Evolutionary conservation across 768 basidiomycete species (phyloP).

Genomic region (Tricholoma sp.): DNA sequence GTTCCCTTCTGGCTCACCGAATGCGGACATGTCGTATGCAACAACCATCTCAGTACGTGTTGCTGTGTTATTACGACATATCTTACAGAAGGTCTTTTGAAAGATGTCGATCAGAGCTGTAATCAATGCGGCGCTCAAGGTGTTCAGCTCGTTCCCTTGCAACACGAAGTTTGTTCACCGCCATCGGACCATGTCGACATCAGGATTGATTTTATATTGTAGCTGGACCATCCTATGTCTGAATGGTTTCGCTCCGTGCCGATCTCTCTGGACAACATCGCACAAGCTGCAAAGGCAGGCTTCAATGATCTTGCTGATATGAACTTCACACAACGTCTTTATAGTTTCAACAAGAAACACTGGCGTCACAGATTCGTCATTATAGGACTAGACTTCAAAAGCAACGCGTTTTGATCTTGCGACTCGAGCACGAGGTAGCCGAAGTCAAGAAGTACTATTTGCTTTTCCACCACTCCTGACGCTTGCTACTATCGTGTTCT

Average conservation of each 20-base stretch:
- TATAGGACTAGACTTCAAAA: slow-evolving; percentile 57
- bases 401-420: slow-evolving; percentile 47
- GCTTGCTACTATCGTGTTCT: not conserved
- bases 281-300: slow-evolving; percentile 62
- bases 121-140: slow-evolving; percentile 57
- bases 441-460: slow-evolving; percentile 55
- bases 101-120: slow-evolving; percentile 74
- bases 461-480: slow-evolving; percentile 5
- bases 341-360: slow-evolving; percentile 77
- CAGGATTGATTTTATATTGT: not conserved
- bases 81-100: not conserved
- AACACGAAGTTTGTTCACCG: slow-evolving; percentile 54
- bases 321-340: not conserved
- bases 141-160: slow-evolving; percentile 69
- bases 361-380: slow-evolving; percentile 62
- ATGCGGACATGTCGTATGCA: slow-evolving; percentile 84
- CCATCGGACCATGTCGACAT: not conserved
- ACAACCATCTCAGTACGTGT: slow-evolving; percentile 71
- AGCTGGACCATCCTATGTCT: slow-evolving; percentile 82
- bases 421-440: slow-evolving; percentile 42
- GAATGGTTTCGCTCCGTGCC: slow-evolving; percentile 74
- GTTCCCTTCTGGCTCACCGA: slow-evolving; percentile 88
- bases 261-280: slow-evolving; percentile 54
- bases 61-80: not conserved
- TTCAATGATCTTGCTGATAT: not conserved